These are phyloP conservation scores for Chrysanthemum makinoi DNA, from an alignment of 129 eudicot species.

Conservation along the genomic window DNA sequence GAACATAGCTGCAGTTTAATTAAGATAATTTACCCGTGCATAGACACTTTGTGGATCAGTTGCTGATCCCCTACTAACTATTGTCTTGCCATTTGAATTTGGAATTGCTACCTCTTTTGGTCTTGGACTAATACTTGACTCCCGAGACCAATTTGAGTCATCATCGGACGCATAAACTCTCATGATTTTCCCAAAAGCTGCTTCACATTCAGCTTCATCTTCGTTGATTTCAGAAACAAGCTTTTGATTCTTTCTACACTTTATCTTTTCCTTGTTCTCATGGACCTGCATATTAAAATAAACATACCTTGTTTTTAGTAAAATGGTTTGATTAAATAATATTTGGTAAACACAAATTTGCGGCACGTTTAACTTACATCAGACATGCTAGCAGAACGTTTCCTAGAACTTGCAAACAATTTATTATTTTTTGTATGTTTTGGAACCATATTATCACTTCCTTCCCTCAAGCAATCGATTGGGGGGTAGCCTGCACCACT, in stretches of 20 bases:
- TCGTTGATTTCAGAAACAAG: conserved; percentile 21
- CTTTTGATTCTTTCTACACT: conserved; percentile 39
- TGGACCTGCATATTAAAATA: conserved; percentile 35
- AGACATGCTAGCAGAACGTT: conserved; percentile 41
- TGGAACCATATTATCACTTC: conserved; percentile 14
- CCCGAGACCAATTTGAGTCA: conserved; percentile 47
- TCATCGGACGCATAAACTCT: conserved; percentile 49
- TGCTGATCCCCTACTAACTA: conserved; percentile 65
- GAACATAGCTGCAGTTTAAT: neutral
- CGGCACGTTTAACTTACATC: conserved; percentile 45
- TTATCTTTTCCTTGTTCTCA: conserved; percentile 46
- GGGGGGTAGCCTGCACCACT: too few relatives aligned
- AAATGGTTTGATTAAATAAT: neutral
- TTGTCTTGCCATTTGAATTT: conserved; percentile 41
- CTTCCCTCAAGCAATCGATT: too few relatives aligned
- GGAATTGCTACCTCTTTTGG: conserved; percentile 16
- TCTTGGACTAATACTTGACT: conserved; percentile 31
- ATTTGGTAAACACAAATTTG: neutral
- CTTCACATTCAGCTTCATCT: conserved; percentile 28
- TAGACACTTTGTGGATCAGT: conserved; percentile 82
- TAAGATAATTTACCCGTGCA: conserved; percentile 54
- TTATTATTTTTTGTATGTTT: conserved; percentile 12
- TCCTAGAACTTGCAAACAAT: conserved; percentile 29
- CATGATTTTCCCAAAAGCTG: conserved; percentile 20
- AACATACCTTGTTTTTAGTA: neutral